Evolutionary conservation across 73 alveolate species (phyloP), one percentile per base, ranked within the genome.

Genomic region (Paramecium biaurelia): DNA sequence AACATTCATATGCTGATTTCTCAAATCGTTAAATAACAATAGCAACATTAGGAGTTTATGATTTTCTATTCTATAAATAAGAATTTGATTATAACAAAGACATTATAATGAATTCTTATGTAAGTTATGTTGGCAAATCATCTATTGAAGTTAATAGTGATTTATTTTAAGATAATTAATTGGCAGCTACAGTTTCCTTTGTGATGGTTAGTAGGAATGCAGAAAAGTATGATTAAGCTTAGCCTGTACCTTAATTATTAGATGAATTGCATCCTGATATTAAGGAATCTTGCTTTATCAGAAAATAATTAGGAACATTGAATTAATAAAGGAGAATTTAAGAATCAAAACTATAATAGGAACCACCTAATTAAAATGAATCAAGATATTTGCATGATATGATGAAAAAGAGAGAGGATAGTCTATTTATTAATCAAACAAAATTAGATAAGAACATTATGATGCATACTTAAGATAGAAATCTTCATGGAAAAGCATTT

Each of bases 151-250:
- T 79, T 10, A 79, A 79, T 79, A 47, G 76, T 79, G 90, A 79
- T 79, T 20, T 79, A 79, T 79, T 42, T 42, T 47, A 79, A 79
- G 74, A 79, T 79, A 47, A 79, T 24, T 9, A 43, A 30, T 24
- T 79, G 47, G 72, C 90, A 8, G 90, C 90, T 20, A 79, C 90
- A 43, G 90, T 79, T 0, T 42, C 45, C 2, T 79, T 79, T 23
- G 90, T 79, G 23, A 79, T 79, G 90, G 90, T 79, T 23, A 37
- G 74, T 21, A 38, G 90, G 15, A 45, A 79, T 79, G 90, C 90
- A 30, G 74, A 79, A 21, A 47, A 79, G 15, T 79, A 79, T 79
- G 76, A 24, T 14, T 30, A 79, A 79, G 24, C 90, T 9, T 12
- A 47, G 6, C 76, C 90, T n/a, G 90, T 79, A 9, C 90, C 90